Evolutionary conservation across 2,329 filamentous ascomycete species (phyloP), one percentile per base, ranked within the genome.

Genomic region (Colletotrichum gloeosporioides): DNA sequence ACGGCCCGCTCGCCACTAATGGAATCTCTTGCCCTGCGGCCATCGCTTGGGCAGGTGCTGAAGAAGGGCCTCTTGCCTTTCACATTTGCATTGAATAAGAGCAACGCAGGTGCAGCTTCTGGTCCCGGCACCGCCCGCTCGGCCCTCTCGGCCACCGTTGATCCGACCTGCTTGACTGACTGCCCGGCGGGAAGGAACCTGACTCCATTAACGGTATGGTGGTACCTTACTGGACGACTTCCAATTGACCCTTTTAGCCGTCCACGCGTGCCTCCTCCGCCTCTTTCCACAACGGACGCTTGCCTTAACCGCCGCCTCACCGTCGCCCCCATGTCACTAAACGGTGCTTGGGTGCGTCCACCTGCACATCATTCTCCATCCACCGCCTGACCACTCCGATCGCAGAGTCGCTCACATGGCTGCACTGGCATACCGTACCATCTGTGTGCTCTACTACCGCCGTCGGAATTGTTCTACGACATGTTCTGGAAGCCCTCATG

Each of bases 401-500:
- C 61, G 32, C 32, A 16, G 34, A 25, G 8, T n/a, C 64, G 16
- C 36, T 69, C 57, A 62, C 49, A 66, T 55, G 62, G 68, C 61
- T 61, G 36, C 53, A 66, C 39, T 75, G 68, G 36, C 62, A n/a
- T 3, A 13, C 10, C 18, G 44, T 22, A 15, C 15, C 34, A 53
- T 69, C 55, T 18, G 36, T 39, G 39, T 64, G 39, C 65, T 5
- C 15, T 31, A 18, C 18, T 5, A 36, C 36, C 29, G 55, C 15
- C 22, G 8, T 9, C 12, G 22, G 36, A n/a, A 15, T 49, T 59
- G 27, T 75, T 75, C 72, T 18, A 71, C 68, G 16, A 59, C 72
- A 62, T 59, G 27, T 75, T 75, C 73, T 75, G 31, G 73, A 75
- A 75, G 73, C 69, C 61, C 36, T 31, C 44, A 53, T 59, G 39